A percentile compares a stretch with the other conserved stretches of the same genome.
phyloP scores from a whole-genome alignment of 148 eudicot genomes.

The Rhododendron ovatum region DNA sequence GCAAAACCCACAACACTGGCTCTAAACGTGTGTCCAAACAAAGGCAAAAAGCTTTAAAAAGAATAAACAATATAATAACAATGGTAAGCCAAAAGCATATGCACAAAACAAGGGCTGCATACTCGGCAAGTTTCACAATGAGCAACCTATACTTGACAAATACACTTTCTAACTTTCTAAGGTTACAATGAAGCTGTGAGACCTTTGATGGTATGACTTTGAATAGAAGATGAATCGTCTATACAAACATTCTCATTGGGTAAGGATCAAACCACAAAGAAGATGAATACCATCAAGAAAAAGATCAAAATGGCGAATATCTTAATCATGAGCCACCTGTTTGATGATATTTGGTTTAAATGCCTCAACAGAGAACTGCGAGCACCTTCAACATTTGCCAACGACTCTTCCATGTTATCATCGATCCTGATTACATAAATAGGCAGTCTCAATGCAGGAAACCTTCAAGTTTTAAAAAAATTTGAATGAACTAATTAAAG shows the following conservation, averaged over 20 bases:
- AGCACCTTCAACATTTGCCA: constrained; percentile 80
- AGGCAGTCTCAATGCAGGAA: background rate
- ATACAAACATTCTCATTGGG: background rate
- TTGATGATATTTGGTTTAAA: constrained; percentile 66
- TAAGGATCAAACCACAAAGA: constrained; percentile 50
- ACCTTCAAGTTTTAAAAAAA: background rate
- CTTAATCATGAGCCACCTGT: constrained; percentile 82
- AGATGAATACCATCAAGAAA: constrained; percentile 56
- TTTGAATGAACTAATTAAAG: background rate
- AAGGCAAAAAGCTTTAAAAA: background rate
- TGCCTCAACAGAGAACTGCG: constrained; percentile 64
- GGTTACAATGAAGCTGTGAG: background rate
- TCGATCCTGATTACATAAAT: constrained; percentile 57
- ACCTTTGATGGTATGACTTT: background rate
- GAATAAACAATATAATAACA: background rate
- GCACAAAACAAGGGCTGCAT: constrained; percentile 6
- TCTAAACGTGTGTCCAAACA: background rate
- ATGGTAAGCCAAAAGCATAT: constrained; percentile 2
- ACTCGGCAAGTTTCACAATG: background rate
- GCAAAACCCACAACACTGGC: background rate
- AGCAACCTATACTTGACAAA: constrained; percentile 1
- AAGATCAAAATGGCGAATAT: constrained; percentile 64
- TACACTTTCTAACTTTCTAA: background rate
- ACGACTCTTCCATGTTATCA: constrained; percentile 80
- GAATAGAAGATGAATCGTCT: background rate